These are phyloP conservation scores for Picea sitchensis DNA, from an alignment of 75 land plant genomes.

Conservation along the genomic window DNA sequence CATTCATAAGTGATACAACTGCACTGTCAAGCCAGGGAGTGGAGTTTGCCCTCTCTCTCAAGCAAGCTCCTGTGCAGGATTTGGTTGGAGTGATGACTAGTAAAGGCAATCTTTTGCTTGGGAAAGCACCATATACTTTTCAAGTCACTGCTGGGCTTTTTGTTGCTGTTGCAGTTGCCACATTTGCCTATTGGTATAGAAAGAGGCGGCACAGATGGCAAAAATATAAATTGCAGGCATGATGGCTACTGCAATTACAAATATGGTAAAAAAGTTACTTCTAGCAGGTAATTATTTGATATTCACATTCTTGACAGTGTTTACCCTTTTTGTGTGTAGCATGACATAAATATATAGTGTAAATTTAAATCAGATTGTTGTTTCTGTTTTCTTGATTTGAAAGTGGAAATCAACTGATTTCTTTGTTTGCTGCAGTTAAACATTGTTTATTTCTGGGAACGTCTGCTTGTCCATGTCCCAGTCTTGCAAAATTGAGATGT, in stretches of 20 bases:
- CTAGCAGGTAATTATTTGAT: background rate
- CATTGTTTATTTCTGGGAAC: background rate
- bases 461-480: background rate
- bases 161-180: constrained; percentile 53
- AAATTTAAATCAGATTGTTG: background rate
- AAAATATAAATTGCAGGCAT: background rate
- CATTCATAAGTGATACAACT: constrained; percentile 44
- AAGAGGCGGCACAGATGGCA: constrained; percentile 54
- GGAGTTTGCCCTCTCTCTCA: constrained; percentile 40
- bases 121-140: constrained; percentile 36
- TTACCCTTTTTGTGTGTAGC: background rate
- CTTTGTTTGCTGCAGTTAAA: background rate
- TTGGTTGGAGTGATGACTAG: background rate
- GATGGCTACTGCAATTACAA: constrained; percentile 6
- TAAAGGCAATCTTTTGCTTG: constrained; percentile 14
- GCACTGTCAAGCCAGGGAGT: constrained; percentile 57
- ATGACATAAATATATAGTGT: background rate
- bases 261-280: background rate
- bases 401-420: background rate
- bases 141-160: constrained; percentile 65
- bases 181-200: constrained; percentile 78
- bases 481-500: background rate
- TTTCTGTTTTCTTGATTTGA: background rate
- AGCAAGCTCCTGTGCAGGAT: constrained; percentile 15
- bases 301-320: background rate